These are phyloP conservation scores for Prunus dulcis DNA, from an alignment of 306 rosid genomes.

Conservation along the genomic window DNA sequence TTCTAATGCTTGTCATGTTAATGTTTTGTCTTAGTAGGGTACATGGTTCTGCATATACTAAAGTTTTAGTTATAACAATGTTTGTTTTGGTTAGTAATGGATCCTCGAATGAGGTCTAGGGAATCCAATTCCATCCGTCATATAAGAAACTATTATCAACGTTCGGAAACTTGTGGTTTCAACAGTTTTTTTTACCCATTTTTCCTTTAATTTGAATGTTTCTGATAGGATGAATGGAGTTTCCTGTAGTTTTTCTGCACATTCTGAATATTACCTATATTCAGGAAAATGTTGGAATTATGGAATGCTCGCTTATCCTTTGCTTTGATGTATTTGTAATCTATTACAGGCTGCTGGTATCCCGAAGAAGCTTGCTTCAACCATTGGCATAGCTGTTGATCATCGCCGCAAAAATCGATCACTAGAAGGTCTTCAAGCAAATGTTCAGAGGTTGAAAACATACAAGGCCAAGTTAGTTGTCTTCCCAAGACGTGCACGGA, in stretches of 20 bases:
- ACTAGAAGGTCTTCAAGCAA: constrained; percentile 54
- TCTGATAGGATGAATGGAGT: not conserved
- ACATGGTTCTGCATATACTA: too few relatives aligned
- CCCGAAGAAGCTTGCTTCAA: constrained; percentile 63
- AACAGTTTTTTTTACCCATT: not conserved
- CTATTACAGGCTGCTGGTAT: constrained; percentile 58
- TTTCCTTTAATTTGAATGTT: too few relatives aligned
- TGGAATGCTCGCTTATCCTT: not conserved
- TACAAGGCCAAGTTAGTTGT: constrained; percentile 71
- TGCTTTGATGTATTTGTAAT: not conserved
- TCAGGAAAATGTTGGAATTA: not conserved
- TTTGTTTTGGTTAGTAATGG: not conserved
- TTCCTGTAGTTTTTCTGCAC: not conserved
- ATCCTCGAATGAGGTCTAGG: not conserved
- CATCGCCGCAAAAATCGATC: constrained; percentile 65
- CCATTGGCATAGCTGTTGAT: constrained; percentile 66
- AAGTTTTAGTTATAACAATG: too few relatives aligned
- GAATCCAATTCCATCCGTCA: not conserved
- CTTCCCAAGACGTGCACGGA: constrained; percentile 71
- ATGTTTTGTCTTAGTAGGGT: too few relatives aligned
- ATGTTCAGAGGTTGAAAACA: constrained; percentile 65
- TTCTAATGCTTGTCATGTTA: too few relatives aligned
- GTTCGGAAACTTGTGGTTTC: too few relatives aligned
- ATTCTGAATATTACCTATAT: too few relatives aligned
- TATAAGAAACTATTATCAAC: not conserved